Conservation (phyloP, 768 basidiomycete genomes). For the Pleurotus citrinopileatus region DNA sequence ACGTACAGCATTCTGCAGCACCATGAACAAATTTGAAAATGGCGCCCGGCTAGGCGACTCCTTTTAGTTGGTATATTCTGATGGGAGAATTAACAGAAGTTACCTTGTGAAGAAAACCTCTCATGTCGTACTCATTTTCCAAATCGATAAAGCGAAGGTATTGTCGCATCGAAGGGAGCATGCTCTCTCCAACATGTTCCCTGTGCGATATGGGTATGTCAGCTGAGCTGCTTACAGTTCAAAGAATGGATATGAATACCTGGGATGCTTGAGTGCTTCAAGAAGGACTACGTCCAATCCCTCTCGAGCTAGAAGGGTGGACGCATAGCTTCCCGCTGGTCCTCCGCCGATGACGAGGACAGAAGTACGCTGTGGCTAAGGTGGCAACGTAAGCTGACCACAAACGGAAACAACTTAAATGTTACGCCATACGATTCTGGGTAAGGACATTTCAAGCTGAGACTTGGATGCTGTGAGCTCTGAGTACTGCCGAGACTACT, state of each 20-base stretch:
- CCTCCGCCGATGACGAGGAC: slow-evolving; percentile 40
- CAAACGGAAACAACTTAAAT: no score
- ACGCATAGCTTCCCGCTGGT: slow-evolving; percentile 24
- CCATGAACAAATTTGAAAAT: slow-evolving; percentile 56
- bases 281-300: slow-evolving; percentile 25
- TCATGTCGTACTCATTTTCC: slow-evolving; percentile 23
- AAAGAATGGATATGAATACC: no score
- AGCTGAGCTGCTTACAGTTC: no score
- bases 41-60: slow-evolving; percentile 46
- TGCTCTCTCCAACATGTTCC: slow-evolving; percentile 8
- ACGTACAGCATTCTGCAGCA: slow-evolving; percentile 58
- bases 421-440: no score
- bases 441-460: no score
- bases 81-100: no score
- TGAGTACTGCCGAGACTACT: no score
- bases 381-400: no score
- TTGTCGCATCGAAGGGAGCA: slow-evolving; percentile 26
- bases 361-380: slow-evolving; percentile 5
- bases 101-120: slow-evolving; percentile 30
- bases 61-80: neutral
- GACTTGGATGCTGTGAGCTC: no score
- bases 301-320: slow-evolving; percentile 25
- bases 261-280: slow-evolving; percentile 23
- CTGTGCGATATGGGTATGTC: no score
- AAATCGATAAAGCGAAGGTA: slow-evolving; percentile 32